Conservation (phyloP, 2,329 filamentous ascomycete species). For the Knufia petricola region DNA sequence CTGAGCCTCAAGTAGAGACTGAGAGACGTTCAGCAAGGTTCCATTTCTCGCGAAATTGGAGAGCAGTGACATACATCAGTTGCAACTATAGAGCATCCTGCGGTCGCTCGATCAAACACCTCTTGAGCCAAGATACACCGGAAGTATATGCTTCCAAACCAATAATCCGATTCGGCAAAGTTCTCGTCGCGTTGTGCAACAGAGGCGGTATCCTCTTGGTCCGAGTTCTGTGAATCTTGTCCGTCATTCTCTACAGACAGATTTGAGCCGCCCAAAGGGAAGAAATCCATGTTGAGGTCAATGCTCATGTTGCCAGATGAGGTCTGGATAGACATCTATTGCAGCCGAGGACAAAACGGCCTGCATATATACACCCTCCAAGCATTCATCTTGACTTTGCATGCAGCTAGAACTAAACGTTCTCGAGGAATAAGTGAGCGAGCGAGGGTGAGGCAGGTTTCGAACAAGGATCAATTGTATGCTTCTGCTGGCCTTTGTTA, state of each 20-base stretch:
- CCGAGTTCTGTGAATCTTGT: slow-evolving; percentile 1
- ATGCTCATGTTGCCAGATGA: slow-evolving; percentile 2
- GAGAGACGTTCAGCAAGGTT: background rate
- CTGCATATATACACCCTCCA: background rate
- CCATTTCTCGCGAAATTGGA: background rate
- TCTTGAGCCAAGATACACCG: background rate
- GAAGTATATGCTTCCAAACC: slow-evolving; percentile 2
- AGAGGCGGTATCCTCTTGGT: slow-evolving; percentile 4
- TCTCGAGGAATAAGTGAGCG: slow-evolving; percentile 3
- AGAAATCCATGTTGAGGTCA: slow-evolving; percentile 2
- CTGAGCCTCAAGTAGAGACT: background rate
- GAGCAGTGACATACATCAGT: slow-evolving; percentile 1
- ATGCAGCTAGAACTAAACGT: slow-evolving; percentile 2
- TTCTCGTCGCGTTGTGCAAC: background rate
- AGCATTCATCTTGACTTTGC: slow-evolving; percentile 2
- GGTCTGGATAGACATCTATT: slow-evolving; percentile 3
- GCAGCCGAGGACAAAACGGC: slow-evolving; percentile 2
- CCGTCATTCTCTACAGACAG: slow-evolving; percentile 4
- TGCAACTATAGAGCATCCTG: slow-evolving; percentile 3
- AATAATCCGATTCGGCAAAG: slow-evolving; percentile 4
- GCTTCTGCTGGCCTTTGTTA: background rate
- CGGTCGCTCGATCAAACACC: slow-evolving; percentile 3
- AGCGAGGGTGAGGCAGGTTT: background rate
- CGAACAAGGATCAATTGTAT: slow-evolving; percentile 2
- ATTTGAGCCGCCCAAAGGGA: slow-evolving; percentile 2